Conservation (phyloP, 176 grass and related monocot genomes). For the Phyllostachys edulis region DNA sequence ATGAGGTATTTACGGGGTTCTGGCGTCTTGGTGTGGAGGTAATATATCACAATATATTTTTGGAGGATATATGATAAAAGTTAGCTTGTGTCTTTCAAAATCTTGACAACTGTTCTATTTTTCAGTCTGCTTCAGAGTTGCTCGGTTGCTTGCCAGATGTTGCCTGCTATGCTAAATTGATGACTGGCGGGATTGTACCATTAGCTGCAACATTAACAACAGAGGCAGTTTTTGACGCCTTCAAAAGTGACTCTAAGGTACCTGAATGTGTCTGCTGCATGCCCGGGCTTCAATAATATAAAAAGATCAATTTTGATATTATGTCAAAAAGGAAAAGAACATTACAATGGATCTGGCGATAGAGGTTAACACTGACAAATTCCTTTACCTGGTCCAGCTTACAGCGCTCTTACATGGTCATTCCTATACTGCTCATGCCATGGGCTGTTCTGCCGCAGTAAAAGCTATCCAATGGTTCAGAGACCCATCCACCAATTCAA, state of each 20-base stretch:
- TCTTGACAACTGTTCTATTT: constrained; percentile 27
- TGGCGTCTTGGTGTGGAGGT: constrained; percentile 91
- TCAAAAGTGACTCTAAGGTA: constrained; percentile 87
- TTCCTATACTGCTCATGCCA: constrained; percentile 89
- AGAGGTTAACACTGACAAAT: not conserved
- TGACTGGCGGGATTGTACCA: constrained; percentile 87
- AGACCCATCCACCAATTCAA: constrained; percentile 66
- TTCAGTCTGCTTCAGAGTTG: constrained; percentile 76
- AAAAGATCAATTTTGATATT: constrained; percentile 9
- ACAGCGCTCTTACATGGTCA: constrained; percentile 92
- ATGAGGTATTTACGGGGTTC: constrained; percentile 91
- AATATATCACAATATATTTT: constrained; percentile 11
- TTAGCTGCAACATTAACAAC: constrained; percentile 78
- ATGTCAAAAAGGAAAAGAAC: not conserved
- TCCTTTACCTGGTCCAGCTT: constrained; percentile 49
- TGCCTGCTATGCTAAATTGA: constrained; percentile 90
- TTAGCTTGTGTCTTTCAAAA: not conserved
- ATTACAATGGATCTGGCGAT: not conserved
- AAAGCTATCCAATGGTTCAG: constrained; percentile 92
- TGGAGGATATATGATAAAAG: not conserved
- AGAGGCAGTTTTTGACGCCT: constrained; percentile 82
- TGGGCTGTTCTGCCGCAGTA: constrained; percentile 74
- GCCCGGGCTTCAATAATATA: not conserved
- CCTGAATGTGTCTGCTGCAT: constrained; percentile 12
- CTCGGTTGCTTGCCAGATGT: constrained; percentile 85